phyloP scores from a whole-genome alignment of 2,329 filamentous ascomycete genomes.

The Pseudonectria foliicola region DNA sequence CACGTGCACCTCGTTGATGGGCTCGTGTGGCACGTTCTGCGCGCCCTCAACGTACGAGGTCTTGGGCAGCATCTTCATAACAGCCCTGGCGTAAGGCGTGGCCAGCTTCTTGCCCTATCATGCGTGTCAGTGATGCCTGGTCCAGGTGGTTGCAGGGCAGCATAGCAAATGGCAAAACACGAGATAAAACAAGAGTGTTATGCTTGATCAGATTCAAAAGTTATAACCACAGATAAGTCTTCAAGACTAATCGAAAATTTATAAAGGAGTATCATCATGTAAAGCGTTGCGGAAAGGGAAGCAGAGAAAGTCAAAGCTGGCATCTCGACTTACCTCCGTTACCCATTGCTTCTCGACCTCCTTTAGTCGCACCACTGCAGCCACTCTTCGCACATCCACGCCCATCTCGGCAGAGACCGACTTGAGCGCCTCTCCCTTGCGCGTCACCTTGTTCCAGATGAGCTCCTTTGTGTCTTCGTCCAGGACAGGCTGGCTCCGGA shows the following conservation, averaged over 20 bases:
- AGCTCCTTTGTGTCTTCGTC: conserved; percentile 65
- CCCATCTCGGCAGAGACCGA: conserved; percentile 69
- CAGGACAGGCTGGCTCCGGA: conserved; percentile 65
- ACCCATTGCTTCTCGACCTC: conserved; percentile 76
- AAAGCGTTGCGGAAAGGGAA: conserved; percentile 2
- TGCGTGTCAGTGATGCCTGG: conserved; percentile 13
- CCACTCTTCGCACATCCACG: conserved; percentile 77
- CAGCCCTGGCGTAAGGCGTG: conserved; percentile 65
- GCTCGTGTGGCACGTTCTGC: conserved; percentile 45
- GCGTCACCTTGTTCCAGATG: conserved; percentile 63
- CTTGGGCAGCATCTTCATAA: conserved; percentile 73
- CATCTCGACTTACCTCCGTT: conserved; percentile 55
- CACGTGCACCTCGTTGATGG: conserved; percentile 59
- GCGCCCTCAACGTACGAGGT: conserved; percentile 49
- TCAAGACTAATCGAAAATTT: conserved; percentile 99
- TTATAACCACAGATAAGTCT: conserved; percentile 88
- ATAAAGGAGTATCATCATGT: conserved; percentile 55
- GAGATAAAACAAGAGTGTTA: conserved; percentile 7
- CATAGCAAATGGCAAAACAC: background rate
- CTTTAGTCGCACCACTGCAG: conserved; percentile 78
- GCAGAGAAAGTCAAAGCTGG: conserved; percentile 2
- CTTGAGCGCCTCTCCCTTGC: conserved; percentile 62
- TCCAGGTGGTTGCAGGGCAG: background rate
- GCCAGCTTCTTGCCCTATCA: conserved; percentile 69
- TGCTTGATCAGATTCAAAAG: conserved; percentile 27